Base-by-base conservation (phyloP, 1,284 basidiomycete genomes). In the Naganishia sp. region DNA sequence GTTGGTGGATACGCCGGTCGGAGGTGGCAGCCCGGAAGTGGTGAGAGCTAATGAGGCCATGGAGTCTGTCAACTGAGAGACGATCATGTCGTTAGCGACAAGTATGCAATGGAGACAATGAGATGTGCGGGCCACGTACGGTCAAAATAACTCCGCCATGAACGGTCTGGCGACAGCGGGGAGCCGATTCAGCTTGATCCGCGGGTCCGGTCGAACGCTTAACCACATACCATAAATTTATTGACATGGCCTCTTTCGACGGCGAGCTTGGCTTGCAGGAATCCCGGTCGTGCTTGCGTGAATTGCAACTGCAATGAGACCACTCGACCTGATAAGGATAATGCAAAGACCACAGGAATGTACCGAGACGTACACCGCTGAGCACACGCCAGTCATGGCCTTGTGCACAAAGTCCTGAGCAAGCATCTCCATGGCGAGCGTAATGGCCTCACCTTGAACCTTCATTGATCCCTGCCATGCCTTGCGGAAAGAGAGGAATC, bases 131-230 rank as follows among this genome's bases (percentile, higher is more conserved):
- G 28, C 25, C 17, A 69, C 75, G 61, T 52, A 78, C 77, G 2
- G 75, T 74, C 15, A 79, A 68, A n/a, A 80, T 69, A 0, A 76
- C 77, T 7, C 79, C 79, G 10, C 79, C 79, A 68, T 80, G 79
- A n/a, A 80, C 70, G 3, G 79, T 79, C 77, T 80, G 45, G 11
- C 25, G 6, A 54, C 21, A 28, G 25, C 13, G 15, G 6, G 39
- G 15, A 9, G 17, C 4, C 31, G 10, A 46, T 60, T 60, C 47
- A 21, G 39, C 31, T 42, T 18, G 13, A 31, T 15, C 28, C 28
- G 17, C 32, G 32, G 23, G 41, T 31, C 42, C 28, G 23, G n/a
- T 10, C 25, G 3, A 56, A 11, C n/a, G 7, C 28, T 49, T 3
- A 31, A 43, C 15, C 10, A 68, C 74, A 28, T 35, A 76, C 78